These are phyloP conservation scores for Tetrahymena thermophila DNA, from an alignment of 73 alveolate species.

Conservation along the genomic window DNA sequence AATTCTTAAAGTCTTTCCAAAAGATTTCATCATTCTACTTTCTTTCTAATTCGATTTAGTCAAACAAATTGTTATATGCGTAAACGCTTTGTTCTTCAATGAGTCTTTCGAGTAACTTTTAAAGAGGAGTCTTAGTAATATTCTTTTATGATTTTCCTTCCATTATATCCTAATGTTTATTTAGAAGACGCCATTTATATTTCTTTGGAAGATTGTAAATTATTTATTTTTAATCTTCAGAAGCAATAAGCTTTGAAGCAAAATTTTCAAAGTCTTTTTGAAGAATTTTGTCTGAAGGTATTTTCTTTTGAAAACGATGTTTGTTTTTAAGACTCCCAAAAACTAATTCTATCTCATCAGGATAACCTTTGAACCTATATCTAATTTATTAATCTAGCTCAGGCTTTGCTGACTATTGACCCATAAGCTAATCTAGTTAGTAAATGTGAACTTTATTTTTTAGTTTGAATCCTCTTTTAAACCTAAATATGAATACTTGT, in stretches of 20 bases:
- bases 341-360: not conserved
- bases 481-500: not conserved
- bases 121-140: not conserved
- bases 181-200: not conserved
- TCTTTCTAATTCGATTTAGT: not conserved
- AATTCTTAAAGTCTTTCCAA: not conserved
- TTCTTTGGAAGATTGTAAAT: not conserved
- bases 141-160: not conserved
- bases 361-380: not conserved
- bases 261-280: not conserved
- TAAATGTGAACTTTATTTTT: too few relatives aligned
- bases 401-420: not conserved
- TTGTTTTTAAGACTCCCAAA: not conserved
- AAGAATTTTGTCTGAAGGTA: not conserved
- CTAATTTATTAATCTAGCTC: not conserved
- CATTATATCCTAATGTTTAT: not conserved
- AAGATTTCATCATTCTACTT: not conserved
- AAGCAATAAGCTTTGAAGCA: not conserved
- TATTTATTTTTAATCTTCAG: not conserved
- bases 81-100: not conserved
- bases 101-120: not conserved
- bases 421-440: not conserved
- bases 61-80: not conserved
- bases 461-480: too few relatives aligned
- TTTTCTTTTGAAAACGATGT: not conserved